Evolutionary conservation across 495 filamentous ascomycete genomes (phyloP).

Genomic region (Tuber melanosporum): DNA sequence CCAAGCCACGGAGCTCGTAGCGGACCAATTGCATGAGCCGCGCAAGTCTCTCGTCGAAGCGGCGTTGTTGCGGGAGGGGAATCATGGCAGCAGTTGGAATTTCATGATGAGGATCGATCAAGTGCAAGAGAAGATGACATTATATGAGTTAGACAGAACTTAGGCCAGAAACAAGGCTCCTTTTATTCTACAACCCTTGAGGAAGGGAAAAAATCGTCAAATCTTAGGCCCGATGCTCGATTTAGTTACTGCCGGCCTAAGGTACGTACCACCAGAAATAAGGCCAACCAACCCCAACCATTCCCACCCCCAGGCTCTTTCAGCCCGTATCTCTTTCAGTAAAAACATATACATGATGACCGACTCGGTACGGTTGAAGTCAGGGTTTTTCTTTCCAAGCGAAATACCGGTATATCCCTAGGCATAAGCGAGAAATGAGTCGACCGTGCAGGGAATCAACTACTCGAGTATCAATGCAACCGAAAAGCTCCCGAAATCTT

Average conservation of each 20-base stretch:
- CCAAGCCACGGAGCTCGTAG: neutral
- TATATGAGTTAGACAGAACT: neutral
- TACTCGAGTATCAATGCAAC: neutral
- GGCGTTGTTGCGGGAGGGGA: neutral
- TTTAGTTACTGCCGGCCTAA: neutral
- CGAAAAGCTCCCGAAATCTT: neutral
- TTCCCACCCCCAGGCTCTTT: neutral
- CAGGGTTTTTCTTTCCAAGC: neutral
- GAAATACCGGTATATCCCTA: neutral
- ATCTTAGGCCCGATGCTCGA: neutral
- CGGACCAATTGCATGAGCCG: neutral
- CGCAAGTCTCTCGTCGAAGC: neutral
- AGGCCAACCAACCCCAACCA: neutral
- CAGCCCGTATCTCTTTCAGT: neutral
- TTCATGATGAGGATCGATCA: neutral
- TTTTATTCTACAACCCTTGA: neutral
- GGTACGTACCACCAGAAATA: neutral
- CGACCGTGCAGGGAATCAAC: neutral
- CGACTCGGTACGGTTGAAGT: neutral
- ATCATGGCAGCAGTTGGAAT: neutral
- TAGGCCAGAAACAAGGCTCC: neutral
- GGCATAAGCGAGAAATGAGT: neutral
- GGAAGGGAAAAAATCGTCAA: neutral
- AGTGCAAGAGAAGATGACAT: conserved; percentile 1
- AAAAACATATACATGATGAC: neutral